These are phyloP conservation scores for Sporothrix curviconia DNA, from an alignment of 2,329 filamentous ascomycete genomes.

Conservation along the genomic window DNA sequence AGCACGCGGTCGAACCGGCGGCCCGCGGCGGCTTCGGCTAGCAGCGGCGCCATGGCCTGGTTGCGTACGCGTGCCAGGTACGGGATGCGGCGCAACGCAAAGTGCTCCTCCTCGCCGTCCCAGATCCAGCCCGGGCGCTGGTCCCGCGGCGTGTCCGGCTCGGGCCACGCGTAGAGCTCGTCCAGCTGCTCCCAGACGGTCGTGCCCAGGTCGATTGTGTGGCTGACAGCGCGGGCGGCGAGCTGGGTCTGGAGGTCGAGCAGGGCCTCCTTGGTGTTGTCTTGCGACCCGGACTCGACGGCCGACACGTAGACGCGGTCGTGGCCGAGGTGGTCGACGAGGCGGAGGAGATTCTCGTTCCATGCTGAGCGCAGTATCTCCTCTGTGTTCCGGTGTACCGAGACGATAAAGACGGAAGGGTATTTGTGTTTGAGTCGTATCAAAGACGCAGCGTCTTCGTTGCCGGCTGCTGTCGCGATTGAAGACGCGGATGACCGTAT, in stretches of 20 bases:
- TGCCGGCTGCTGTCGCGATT: slow-evolving; percentile 18
- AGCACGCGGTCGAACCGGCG: slow-evolving; percentile 48
- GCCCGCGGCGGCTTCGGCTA: slow-evolving; percentile 40
- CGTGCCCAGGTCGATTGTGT: slow-evolving; percentile 52
- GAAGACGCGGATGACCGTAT: slow-evolving; percentile 1
- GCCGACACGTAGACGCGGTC: slow-evolving; percentile 60
- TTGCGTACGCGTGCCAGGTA: slow-evolving; percentile 62
- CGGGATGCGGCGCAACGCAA: slow-evolving; percentile 58
- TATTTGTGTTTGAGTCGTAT: slow-evolving; percentile 20
- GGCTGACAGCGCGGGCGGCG: slow-evolving; percentile 42
- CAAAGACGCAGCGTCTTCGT: background rate
- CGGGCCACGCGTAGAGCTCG: slow-evolving; percentile 39
- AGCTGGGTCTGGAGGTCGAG: slow-evolving; percentile 49
- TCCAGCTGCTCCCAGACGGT: slow-evolving; percentile 49
- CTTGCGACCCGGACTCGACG: slow-evolving; percentile 62
- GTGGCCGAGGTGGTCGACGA: slow-evolving; percentile 50
- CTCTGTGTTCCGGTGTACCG: slow-evolving; percentile 62
- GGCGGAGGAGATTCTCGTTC: slow-evolving; percentile 50
- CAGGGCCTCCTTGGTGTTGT: slow-evolving; percentile 58
- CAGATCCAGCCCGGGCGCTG: slow-evolving; percentile 55
- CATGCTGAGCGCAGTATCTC: slow-evolving; percentile 52
- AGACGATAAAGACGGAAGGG: slow-evolving; percentile 54
- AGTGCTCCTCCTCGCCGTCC: slow-evolving; percentile 42
- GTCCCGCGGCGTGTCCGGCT: slow-evolving; percentile 22
- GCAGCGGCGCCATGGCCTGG: slow-evolving; percentile 52